Evolutionary conservation across 805 yeast genomes (phyloP).

Genomic region (Vanderwaltozyma polyspora): DNA sequence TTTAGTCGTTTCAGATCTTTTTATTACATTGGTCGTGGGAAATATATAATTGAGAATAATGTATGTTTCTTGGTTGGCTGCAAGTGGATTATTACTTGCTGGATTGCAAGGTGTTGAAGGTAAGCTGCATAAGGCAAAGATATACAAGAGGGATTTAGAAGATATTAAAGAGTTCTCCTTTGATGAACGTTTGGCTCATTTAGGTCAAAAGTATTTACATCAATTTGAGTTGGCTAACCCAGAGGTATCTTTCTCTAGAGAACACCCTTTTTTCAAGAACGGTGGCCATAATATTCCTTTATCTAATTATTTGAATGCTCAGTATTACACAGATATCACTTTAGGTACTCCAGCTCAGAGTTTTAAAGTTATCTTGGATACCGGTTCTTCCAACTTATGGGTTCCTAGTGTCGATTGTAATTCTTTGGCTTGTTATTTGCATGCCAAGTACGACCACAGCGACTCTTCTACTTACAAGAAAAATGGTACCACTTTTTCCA

Average conservation of each 20-base stretch:
- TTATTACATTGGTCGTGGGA: too few species aligned
- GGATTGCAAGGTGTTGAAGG: too few species aligned
- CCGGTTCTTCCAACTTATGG: constrained; percentile 97
- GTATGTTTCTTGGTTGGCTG: too few species aligned
- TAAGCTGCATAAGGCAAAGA: constrained; percentile 44
- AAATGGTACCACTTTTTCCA: constrained; percentile 77
- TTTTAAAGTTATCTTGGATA: constrained; percentile 89
- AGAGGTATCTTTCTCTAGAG: constrained; percentile 25
- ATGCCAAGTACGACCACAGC: constrained; percentile 78
- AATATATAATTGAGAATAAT: too few species aligned
- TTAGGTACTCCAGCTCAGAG: constrained; percentile 90
- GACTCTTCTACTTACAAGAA: constrained; percentile 73
- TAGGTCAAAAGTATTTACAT: constrained; percentile 51
- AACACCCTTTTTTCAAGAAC: constrained; percentile 15
- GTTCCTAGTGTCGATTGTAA: constrained; percentile 83
- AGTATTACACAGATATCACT: constrained; percentile 83
- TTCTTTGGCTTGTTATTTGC: constrained; percentile 91
- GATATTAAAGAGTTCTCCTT: constrained; percentile 41
- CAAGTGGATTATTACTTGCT: too few species aligned
- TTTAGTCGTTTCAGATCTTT: too few species aligned
- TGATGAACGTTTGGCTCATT: constrained; percentile 42
- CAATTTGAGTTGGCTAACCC: constrained; percentile 37
- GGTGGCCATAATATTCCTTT: constrained; percentile 68
- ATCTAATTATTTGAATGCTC: constrained; percentile 90
- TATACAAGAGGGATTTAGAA: constrained; percentile 48